phyloP scores from a whole-genome alignment of 2,329 filamentous ascomycete genomes.

The Aspergillus caelatus region DNA sequence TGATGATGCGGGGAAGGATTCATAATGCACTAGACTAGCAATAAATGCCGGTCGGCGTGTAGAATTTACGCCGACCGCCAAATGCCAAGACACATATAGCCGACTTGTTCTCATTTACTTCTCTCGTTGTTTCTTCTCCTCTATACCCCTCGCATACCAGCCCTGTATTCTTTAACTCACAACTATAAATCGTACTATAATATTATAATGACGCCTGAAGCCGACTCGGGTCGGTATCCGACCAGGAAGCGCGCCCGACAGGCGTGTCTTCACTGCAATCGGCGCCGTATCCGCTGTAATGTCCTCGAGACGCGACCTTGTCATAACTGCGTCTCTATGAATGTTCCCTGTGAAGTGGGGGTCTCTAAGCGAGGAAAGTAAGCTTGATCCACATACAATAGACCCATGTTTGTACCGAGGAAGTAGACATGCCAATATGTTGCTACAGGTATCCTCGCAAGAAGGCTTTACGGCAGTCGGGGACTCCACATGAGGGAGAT shows the following conservation, averaged over 20 bases:
- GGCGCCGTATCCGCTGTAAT: conserved; percentile 51
- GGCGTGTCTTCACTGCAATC: conserved; percentile 49
- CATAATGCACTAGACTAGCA: neutral
- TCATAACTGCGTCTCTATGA: conserved; percentile 43
- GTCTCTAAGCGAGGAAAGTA: conserved; percentile 50
- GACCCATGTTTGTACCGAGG: neutral
- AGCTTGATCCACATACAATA: conserved; percentile 13
- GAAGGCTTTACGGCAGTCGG: conserved; percentile 15
- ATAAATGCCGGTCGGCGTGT: neutral
- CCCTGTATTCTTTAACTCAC: neutral
- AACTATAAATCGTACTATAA: neutral
- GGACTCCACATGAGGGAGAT: neutral
- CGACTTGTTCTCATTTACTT: conserved; percentile 2
- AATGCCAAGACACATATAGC: conserved; percentile 10
- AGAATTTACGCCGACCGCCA: neutral
- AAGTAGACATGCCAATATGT: neutral
- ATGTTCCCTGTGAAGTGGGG: conserved; percentile 45
- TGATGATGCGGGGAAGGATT: neutral
- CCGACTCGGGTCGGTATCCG: neutral
- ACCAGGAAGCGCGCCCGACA: conserved; percentile 40
- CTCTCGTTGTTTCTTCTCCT: neutral
- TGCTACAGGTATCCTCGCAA: conserved; percentile 24
- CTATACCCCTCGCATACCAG: neutral
- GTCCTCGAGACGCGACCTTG: conserved; percentile 50
- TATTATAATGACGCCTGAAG: conserved; percentile 6